phyloP scores from a whole-genome alignment of 495 filamentous ascomycete species.

The Trichoderma gamsii region DNA sequence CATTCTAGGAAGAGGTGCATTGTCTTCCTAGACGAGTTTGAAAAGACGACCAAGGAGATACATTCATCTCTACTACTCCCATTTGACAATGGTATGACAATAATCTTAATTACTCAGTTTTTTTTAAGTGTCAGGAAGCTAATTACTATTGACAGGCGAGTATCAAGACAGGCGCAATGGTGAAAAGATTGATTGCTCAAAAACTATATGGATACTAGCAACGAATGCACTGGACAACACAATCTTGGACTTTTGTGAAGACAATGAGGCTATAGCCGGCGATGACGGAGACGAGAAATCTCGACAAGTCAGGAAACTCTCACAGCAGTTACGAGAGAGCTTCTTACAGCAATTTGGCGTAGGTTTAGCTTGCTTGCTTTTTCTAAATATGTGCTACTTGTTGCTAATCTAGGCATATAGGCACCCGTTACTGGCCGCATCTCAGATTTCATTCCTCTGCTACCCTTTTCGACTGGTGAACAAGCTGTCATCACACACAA shows the following conservation, averaged over 20 bases:
- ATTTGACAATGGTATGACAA: constrained; percentile 38
- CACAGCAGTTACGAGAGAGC: constrained; percentile 24
- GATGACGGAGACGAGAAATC: constrained; percentile 18
- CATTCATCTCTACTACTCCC: constrained; percentile 38
- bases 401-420: background rate
- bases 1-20: constrained; percentile 37
- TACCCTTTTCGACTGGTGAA: constrained; percentile 41
- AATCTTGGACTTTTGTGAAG: constrained; percentile 34
- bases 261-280: constrained; percentile 23
- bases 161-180: constrained; percentile 18
- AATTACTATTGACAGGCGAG: constrained; percentile 10
- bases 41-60: constrained; percentile 44
- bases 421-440: constrained; percentile 39
- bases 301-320: constrained; percentile 19
- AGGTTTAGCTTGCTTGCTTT: background rate
- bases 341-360: constrained; percentile 28
- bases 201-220: constrained; percentile 52
- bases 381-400: background rate
- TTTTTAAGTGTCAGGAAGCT: background rate
- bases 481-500: constrained; percentile 43
- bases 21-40: constrained; percentile 55
- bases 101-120: background rate
- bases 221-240: constrained; percentile 42
- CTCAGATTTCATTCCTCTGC: constrained; percentile 39
- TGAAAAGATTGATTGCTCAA: constrained; percentile 46